Evolutionary conservation across 179 eudicot species (phyloP), one percentile per base, ranked within the genome.

Genomic region (Spergularia azorica): DNA sequence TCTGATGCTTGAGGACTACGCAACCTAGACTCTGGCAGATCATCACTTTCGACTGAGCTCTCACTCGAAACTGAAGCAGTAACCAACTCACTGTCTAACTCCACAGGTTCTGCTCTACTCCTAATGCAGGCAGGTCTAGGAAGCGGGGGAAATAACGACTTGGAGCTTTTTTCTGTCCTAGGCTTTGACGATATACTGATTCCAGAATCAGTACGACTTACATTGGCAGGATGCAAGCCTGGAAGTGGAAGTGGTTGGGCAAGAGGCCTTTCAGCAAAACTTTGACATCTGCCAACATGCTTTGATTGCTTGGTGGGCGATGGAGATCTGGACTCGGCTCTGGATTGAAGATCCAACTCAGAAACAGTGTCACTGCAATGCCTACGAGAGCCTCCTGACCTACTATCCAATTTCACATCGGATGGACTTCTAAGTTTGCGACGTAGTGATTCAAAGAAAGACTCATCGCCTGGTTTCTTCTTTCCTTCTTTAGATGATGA

Each of bases 211-310:
- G 96, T 87, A 18, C 95, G 93, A 41, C 86, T 86, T 62, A 91
- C 86, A 67, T 76, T 77, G 46, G 89, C 86, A 73, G 89, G 86
- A 76, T 84, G 88, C 71, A 84, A 69, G 67, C 78, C 79, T 32
- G 98, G 98, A 75, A 90, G 88, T 8, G 98, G 98, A 79, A 95
- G 96, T 70, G 97, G 96, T 79, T 92, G 97, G 16, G 91, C 85
- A 77, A 67, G 85, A 58, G 96, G 88, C 72, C 96, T 87, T 80
- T 92, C 97, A 36, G 83, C 87, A 86, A 92, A 95, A 81, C 98
- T 95, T 76, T 95, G 98, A 85, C 97, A 95, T 84, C 96, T 87
- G 39, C 88, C 88, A 52, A 95, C 97, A 76, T 84, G 89, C 82
- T 95, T 95, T 9, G 94, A 89, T 69, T 82, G 86, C 81, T 95